Base-by-base conservation (phyloP, 768 basidiomycete genomes). In the Boletus reticuloceps region DNA sequence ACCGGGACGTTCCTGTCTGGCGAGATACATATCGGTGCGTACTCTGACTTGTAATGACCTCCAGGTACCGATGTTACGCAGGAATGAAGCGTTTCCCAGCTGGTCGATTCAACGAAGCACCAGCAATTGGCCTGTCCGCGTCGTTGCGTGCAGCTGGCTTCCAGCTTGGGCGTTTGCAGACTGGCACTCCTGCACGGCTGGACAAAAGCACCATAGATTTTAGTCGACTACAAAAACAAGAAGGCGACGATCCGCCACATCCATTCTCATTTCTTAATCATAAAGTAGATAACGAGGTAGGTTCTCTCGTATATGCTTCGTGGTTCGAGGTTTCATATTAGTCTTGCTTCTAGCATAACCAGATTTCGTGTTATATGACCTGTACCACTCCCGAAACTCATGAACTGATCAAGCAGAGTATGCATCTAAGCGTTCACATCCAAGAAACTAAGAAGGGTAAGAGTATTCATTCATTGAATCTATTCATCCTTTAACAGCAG, bases 1-100 rank as follows among this genome's bases (percentile, higher is more conserved):
- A 95, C 93, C 0, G 94, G 94, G 9, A 96, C 94, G 0, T 96
- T 96, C 67, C 79, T 96, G 25, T 88, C 88, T 3, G 94, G 91
- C 12, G 91, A 95, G 72, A 92, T 94, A 43, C 93, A 95, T 64
- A 89, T 96, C 44, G 93, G 91, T 85, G 62, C 27, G 68, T 48
- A 25, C 8, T 11, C 29, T 39, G 50, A 38, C 31, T 13, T 47
- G 17, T n/a, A n/a, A 7, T 40, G 2, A 12, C 22, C 45, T 39
- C 29, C 14, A 10, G n/a, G 22, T 22, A 10, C 36, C 8, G n/a
- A 59, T 17, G 4, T 16, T 25, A 38, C 31, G 13, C 41, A 88
- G 86, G 87, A 42, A 79, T 84, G 74, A 86, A 84, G 56, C 79
- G 83, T 17, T 85, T 86, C 61, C 89, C 91, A 6, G 91, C 91